Base-by-base conservation (phyloP, 148 eudicot genomes). In the Camellia japonica region DNA sequence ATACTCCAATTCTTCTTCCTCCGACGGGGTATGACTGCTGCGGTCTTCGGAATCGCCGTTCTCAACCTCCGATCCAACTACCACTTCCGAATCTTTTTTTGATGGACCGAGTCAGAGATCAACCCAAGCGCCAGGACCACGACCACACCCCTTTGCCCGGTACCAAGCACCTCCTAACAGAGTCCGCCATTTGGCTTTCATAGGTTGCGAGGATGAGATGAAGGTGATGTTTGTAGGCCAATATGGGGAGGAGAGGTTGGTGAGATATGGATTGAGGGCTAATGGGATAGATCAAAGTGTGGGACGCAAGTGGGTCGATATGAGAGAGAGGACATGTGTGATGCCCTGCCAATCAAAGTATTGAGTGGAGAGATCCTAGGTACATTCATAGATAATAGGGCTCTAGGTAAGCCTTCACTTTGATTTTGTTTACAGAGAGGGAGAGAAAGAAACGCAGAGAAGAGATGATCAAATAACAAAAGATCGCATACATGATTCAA, bases 281-380 rank as follows among this genome's bases (percentile, higher is more conserved):
- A 80, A 60, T 44, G 72, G 51, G 63, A 0, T 86, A 87, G 87
- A 16, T 20, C 75, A 42, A 85, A 83, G 69, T 38, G 90, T 71
- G 69, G 78, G 68, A 87, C 94, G n/a, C 55, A 42, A 71, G 90
- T 88, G 15, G 86, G 18, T 71, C 81, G 92, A 89, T 97, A 97
- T 88, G 93, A 88, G 83, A 80, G 82, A 75, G 97, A 91, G 19
- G 91, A 97, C 81, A 88, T 97, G 97, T 97, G 98, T 85, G 93
- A 94, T 81, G 56, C 82, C 2, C 99, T 8, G 99, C 99, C 18
- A 97, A 97, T 85, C 69, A 78, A 64, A 94, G 93, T 73, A 73
- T 88, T 78, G 98, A 98, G 41, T 97, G 99, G 99, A 89, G 99
- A 20, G 99, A 97, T 87, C 99, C 99, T 68, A 98, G 98, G 86